Evolutionary conservation across 2,329 filamentous ascomycete genomes (phyloP), one percentile per base, ranked within the genome.

Genomic region (Talaromyces sp.): DNA sequence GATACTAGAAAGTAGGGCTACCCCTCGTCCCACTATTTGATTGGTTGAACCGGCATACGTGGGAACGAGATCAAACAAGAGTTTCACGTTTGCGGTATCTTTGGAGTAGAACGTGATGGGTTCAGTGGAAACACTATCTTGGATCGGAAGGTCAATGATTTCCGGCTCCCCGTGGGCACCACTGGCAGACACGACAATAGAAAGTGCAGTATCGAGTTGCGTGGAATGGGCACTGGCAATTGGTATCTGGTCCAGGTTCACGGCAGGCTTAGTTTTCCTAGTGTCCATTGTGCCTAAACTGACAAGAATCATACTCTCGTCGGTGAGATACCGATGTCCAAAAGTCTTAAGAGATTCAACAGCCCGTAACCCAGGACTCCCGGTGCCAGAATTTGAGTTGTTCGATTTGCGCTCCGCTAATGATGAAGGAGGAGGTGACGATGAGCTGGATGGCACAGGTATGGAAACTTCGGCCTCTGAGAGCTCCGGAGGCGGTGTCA

Each of bases 271-370:
- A 36, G 86, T 84, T 76, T 95, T 96, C 60, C 92, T 87, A 78
- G 91, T 90, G 72, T 99, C 95, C 91, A 97, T 96, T 0, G 91
- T 94, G 0, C 95, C 95, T 8, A 99, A 80, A 70, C 92, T 97
- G 68, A 99, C 93, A 56, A 98, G 82, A 4, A 99, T 86, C 81
- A 99, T 88, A 65, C 91, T 91, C 69, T 96, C 89, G 57, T 96
- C 87, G 18, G 87, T 96, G 57, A 99, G 83, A 76, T 98, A 99
- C 59, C 94, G 87, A 80, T 99, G 95, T 61, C 95, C 95, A 75
- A 98, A 99, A 1, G 92, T 91, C 77, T 98, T 98, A 66, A 98
- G 85, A 5, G 93, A 89, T 65, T 97, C 92, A 42, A 51, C 23
- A 53, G 61, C 34, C 7, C 61, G 61, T 34, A 51, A 53, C 34